A percentile compares a stretch with the other conserved stretches of the same genome.
phyloP scores from a whole-genome alignment of 768 basidiomycete species.

The Russula foetens region DNA sequence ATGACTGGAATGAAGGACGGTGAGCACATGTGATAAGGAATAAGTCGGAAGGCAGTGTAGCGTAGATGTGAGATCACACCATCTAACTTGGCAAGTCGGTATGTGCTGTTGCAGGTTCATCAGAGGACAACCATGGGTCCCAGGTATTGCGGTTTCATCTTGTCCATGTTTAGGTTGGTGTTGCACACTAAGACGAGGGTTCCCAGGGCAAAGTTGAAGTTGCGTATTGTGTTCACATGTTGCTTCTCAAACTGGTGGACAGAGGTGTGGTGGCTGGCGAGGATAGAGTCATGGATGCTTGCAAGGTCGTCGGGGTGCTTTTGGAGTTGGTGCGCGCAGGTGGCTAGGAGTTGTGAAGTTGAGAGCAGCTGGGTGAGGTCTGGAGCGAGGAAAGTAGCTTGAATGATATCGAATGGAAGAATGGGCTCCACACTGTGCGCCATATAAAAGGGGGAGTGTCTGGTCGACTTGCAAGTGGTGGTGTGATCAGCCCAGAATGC shows the following conservation, averaged over 20 bases:
- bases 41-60: conserved; percentile 14
- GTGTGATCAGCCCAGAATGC: conserved; percentile 25
- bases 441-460: background rate
- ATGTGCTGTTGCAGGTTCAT: too few species aligned
- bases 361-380: conserved; percentile 16
- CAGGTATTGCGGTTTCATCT: too few species aligned
- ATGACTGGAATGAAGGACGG: background rate
- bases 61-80: too few species aligned
- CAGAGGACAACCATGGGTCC: background rate
- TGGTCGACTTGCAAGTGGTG: conserved; percentile 20
- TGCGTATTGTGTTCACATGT: conserved; percentile 16
- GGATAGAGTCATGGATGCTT: conserved; percentile 16
- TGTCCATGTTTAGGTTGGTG: conserved; percentile 25
- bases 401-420: conserved; percentile 28
- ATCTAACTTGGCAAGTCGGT: too few species aligned
- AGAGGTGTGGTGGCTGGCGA: background rate
- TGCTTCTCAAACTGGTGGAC: conserved; percentile 24
- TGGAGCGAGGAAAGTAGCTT: conserved; percentile 28
- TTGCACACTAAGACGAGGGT: conserved; percentile 29
- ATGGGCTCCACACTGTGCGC: conserved; percentile 25
- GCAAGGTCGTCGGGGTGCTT: too few species aligned
- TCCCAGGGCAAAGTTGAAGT: conserved; percentile 20
- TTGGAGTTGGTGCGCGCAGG: conserved; percentile 24
- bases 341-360: background rate
- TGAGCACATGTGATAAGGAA: background rate